Evolutionary conservation across 352 stramenopile genomes (phyloP), one percentile per base, ranked within the genome.

Genomic region (Phytophthora citrophthora): DNA sequence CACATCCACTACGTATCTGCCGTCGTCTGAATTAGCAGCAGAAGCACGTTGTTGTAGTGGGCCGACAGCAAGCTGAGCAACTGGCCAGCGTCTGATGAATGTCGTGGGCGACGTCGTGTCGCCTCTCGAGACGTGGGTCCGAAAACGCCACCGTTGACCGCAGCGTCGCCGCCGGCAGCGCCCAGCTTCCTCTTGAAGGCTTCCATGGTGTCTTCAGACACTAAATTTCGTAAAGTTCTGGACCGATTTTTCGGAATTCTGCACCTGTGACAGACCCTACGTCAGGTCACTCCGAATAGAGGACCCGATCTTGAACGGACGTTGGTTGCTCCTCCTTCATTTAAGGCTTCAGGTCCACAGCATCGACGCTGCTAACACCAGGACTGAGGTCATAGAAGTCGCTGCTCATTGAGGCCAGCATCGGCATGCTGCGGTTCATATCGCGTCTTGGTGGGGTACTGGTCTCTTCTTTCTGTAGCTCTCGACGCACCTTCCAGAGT

Each of bases 381-480:
- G 54, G 54, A 20, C 61, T 69, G 45, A 69, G 38, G 16, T 38
- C 31, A 3, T 39, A 48, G 29, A 34, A 64, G 9, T 69, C 61
- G 2, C 53, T 47, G 31, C 60, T 68, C 43, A 51, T 54, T 8
- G 60, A 68, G 15, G 51, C 43, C 39, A 68, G 36, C 60, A 69
- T 69, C 13, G 53, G 34, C 18, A 69, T 31, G 18, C 61, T 64
- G 16, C 46, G 61, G 20, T 46, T 64, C 53, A 69, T 59, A 6
- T 54, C 16, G 16, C 61, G 46, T 15, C 54, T 16, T 48, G 20
- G 3, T 16, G 18, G 27, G n/a, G 47, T n/a, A 18, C 38, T 64
- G 5, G 7, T 7, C 9, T 66, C 41, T 57, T 53, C 55, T 40
- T 50, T 61, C 47, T 41, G 51, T 45, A 58, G 59, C 20, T 58